Percentiles rank a stretch among this genome's conserved stretches.
Conservation (phyloP, 2,329 filamentous ascomycete genomes). For the Colletotrichum sp. region DNA sequence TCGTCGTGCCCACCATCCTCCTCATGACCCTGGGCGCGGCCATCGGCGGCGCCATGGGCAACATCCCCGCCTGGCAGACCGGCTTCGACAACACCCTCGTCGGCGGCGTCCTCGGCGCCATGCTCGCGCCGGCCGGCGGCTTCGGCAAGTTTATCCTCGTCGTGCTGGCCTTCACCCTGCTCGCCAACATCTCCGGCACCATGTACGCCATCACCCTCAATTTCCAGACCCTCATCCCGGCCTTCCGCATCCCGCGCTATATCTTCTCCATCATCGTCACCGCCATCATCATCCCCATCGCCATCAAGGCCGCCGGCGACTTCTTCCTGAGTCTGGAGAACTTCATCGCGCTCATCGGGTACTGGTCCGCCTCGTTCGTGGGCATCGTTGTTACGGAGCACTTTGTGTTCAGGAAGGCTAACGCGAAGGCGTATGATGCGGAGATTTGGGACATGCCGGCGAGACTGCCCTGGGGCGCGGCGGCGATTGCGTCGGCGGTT, state of each 20-base stretch:
- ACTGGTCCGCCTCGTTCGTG: slow-evolving; percentile 49
- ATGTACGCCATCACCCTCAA: slow-evolving; percentile 44
- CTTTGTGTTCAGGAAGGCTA: slow-evolving; percentile 44
- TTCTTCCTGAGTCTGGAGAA: slow-evolving; percentile 49
- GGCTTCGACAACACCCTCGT: slow-evolving; percentile 33
- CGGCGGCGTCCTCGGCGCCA: slow-evolving; percentile 34
- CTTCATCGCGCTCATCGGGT: slow-evolving; percentile 49
- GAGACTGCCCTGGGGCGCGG: slow-evolving; percentile 44
- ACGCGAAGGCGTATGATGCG: slow-evolving; percentile 45
- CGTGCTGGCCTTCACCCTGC: slow-evolving; percentile 39
- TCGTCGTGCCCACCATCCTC: slow-evolving; percentile 42
- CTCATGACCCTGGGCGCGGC: slow-evolving; percentile 44
- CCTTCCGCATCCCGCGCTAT: slow-evolving; percentile 44
- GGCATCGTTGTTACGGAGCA: slow-evolving; percentile 47
- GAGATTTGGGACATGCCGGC: slow-evolving; percentile 49
- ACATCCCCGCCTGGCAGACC: slow-evolving; percentile 32
- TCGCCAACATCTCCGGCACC: slow-evolving; percentile 41
- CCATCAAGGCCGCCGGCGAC: slow-evolving; percentile 41
- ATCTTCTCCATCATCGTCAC: slow-evolving; percentile 44
- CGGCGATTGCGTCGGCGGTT: slow-evolving; percentile 46
- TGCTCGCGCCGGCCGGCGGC: slow-evolving; percentile 33
- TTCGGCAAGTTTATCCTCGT: slow-evolving; percentile 43
- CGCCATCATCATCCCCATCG: slow-evolving; percentile 44
- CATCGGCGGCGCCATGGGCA: slow-evolving; percentile 38
- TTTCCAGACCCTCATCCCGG: slow-evolving; percentile 42